A percentile compares a stretch with the other conserved stretches of the same genome.
Evolutionary conservation across 2,329 filamentous ascomycete genomes (phyloP).

Genomic region (Ceratocystis variospora): DNA sequence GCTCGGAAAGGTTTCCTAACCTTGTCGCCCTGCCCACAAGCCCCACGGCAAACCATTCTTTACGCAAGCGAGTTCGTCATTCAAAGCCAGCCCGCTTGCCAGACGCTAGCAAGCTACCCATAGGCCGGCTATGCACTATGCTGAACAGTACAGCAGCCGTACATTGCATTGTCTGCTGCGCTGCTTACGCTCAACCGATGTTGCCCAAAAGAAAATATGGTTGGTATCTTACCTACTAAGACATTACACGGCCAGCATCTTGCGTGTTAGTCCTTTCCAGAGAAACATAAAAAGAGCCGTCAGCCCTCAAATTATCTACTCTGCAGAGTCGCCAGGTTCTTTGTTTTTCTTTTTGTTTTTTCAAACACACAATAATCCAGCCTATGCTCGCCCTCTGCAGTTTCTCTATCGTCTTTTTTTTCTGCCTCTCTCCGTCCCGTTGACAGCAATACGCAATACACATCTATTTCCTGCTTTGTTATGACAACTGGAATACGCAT

Average conservation of each 20-base stretch:
- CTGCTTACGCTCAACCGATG: background rate
- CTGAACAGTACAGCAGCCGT: background rate
- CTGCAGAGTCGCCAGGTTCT: no score
- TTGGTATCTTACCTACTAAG: background rate
- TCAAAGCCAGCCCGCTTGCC: background rate
- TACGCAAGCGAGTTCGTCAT: slow-evolving; percentile 4
- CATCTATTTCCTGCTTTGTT: no score
- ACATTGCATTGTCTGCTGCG: background rate
- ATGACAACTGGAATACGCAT: no score
- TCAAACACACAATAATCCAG: no score
- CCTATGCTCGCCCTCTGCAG: no score
- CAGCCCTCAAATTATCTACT: no score
- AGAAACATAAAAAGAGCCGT: background rate
- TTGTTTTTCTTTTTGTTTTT: no score
- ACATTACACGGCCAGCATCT: background rate
- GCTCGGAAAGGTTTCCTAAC: background rate
- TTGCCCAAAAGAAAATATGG: background rate
- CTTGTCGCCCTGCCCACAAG: no score
- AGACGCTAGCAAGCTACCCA: background rate
- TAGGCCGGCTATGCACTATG: background rate
- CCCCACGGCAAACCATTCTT: background rate
- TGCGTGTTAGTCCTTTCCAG: background rate
- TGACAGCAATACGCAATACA: no score
- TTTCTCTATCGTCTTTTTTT: no score
- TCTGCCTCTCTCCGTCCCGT: no score